Evolutionary conservation across 208 protist species (phyloP).

Genomic region (Vickermania ingenoplastis): DNA sequence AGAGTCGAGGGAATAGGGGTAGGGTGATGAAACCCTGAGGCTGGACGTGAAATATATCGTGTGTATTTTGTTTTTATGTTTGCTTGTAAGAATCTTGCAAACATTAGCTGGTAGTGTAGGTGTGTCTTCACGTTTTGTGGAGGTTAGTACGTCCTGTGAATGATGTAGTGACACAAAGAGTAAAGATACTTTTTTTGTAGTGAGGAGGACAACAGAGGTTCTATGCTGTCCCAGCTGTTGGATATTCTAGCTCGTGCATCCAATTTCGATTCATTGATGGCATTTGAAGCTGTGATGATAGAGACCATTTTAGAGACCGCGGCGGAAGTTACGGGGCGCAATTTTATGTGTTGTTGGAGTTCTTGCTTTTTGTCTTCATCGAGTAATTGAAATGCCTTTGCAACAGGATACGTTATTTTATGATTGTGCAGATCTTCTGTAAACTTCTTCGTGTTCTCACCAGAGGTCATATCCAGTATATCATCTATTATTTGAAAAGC

Average conservation of each 20-base stretch:
- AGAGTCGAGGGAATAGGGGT: neutral
- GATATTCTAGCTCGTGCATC: slow-evolving; percentile 24
- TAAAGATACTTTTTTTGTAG: slow-evolving; percentile 44
- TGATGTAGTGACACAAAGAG: slow-evolving; percentile 31
- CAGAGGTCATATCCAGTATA: slow-evolving; percentile 36
- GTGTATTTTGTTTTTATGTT: no score
- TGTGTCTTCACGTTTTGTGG: neutral
- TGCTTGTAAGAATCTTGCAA: neutral
- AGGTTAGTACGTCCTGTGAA: slow-evolving; percentile 15
- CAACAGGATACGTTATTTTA: slow-evolving; percentile 61
- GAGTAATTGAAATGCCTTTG: slow-evolving; percentile 31
- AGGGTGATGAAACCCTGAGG: neutral
- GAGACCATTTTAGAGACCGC: slow-evolving; percentile 17
- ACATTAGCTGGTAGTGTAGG: neutral
- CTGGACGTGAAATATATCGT: neutral
- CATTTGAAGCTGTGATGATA: slow-evolving; percentile 18
- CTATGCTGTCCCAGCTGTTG: slow-evolving; percentile 26
- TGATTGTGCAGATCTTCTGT: slow-evolving; percentile 37
- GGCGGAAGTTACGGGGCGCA: slow-evolving; percentile 7
- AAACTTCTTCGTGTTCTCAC: slow-evolving; percentile 21
- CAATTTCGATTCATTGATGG: slow-evolving; percentile 17
- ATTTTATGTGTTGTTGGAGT: slow-evolving; percentile 27
- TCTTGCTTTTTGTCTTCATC: slow-evolving; percentile 11
- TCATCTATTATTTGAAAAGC: slow-evolving; percentile 73
- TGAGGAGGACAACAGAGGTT: slow-evolving; percentile 27